Evolutionary conservation across 2,329 filamentous ascomycete genomes (phyloP).

Genomic region (Aspergillus ustus): DNA sequence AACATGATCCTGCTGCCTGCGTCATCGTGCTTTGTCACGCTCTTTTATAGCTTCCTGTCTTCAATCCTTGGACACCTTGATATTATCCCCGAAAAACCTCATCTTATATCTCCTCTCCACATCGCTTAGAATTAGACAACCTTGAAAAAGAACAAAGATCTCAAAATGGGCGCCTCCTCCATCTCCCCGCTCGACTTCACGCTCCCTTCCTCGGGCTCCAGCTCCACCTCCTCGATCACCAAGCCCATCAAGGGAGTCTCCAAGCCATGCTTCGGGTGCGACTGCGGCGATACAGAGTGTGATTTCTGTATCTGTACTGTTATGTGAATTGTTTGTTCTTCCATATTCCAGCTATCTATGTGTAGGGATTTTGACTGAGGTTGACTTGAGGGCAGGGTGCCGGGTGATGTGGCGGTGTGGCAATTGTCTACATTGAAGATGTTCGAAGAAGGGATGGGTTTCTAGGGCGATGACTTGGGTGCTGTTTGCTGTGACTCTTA

Average conservation of each 20-base stretch:
- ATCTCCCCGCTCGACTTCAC: slow-evolving; percentile 36
- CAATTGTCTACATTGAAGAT: too few species aligned
- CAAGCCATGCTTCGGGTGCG: slow-evolving; percentile 49
- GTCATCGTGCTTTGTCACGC: slow-evolving; percentile 3
- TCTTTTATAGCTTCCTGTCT: slow-evolving; percentile 1
- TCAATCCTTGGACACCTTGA: background rate
- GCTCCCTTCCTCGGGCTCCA: slow-evolving; percentile 41
- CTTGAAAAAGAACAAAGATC: background rate
- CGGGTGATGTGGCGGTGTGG: background rate
- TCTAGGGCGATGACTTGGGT: too few species aligned
- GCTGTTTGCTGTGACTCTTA: too few species aligned
- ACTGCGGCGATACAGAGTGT: slow-evolving; percentile 47
- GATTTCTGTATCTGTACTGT: slow-evolving; percentile 48
- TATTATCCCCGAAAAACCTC: background rate
- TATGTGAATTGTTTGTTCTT: slow-evolving; percentile 35
- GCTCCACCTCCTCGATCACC: slow-evolving; percentile 40
- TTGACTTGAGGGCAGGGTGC: background rate
- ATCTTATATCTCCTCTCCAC: background rate
- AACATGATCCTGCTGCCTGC: slow-evolving; percentile 1
- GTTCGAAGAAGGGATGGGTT: too few species aligned
- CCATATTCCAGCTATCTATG: background rate
- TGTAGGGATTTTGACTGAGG: background rate
- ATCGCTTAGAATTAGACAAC: background rate
- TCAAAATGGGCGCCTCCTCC: slow-evolving; percentile 27
- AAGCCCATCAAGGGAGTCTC: slow-evolving; percentile 45